Conservation (phyloP, 202 grass and related monocot species). For the Musa balbisiana region DNA sequence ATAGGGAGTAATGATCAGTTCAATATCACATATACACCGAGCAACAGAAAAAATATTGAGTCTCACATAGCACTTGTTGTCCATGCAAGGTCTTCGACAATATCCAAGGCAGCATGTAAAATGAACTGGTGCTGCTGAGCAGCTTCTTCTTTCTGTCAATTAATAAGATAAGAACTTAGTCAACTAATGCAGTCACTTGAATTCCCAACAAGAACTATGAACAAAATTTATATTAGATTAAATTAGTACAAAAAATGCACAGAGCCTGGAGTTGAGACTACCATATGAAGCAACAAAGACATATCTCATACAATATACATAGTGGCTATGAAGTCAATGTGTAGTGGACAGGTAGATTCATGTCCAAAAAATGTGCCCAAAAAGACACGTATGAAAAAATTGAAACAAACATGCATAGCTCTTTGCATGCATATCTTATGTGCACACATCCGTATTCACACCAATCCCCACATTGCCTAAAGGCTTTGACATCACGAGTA, state of each 20-base stretch:
- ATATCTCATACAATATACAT: not conserved
- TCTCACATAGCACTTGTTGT: constrained; percentile 62
- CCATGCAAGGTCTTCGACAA: constrained; percentile 78
- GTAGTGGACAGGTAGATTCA: not conserved
- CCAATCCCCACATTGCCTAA: too few relatives aligned
- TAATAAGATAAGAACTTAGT: not conserved
- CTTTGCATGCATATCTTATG: too few relatives aligned
- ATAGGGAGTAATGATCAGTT: not conserved
- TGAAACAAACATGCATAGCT: too few relatives aligned
- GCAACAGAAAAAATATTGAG: not conserved
- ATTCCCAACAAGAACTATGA: not conserved
- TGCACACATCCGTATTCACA: too few relatives aligned
- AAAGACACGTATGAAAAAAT: too few relatives aligned
- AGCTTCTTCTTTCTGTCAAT: constrained; percentile 57
- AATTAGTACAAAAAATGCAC: not conserved
- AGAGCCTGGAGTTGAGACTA: not conserved
- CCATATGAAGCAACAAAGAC: not conserved
- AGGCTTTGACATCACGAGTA: too few relatives aligned
- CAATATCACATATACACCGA: not conserved
- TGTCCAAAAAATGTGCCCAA: not conserved
- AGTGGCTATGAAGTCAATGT: not conserved
- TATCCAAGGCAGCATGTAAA: constrained; percentile 70
- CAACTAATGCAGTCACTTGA: not conserved
- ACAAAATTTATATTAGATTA: not conserved
- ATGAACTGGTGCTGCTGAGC: constrained; percentile 75